These are phyloP conservation scores for Starmerella khaoyaiensis DNA, from an alignment of 805 yeast species.

Conservation along the genomic window DNA sequence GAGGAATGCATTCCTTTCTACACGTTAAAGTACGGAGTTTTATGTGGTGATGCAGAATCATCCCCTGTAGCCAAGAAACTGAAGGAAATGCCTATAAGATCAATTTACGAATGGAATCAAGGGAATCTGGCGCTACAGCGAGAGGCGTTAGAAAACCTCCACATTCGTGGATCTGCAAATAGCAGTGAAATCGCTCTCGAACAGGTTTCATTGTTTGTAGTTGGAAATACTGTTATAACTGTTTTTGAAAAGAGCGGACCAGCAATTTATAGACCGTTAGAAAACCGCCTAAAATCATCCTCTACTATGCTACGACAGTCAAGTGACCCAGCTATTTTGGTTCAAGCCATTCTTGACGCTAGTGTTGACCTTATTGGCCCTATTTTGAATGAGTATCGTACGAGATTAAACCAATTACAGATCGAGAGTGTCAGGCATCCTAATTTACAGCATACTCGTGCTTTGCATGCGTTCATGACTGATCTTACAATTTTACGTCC, in stretches of 20 bases:
- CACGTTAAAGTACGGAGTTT: slow-evolving; percentile 6
- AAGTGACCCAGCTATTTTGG: slow-evolving; percentile 39
- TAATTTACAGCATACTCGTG: slow-evolving; percentile 38
- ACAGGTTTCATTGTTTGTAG: slow-evolving; percentile 41
- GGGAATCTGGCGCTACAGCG: slow-evolving; percentile 14
- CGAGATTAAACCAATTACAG: slow-evolving; percentile 38
- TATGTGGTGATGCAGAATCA: slow-evolving; percentile 11
- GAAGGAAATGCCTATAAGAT: slow-evolving; percentile 10
- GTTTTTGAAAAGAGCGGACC: slow-evolving; percentile 47
- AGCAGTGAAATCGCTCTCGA: slow-evolving; percentile 39
- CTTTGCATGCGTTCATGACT: slow-evolving; percentile 41
- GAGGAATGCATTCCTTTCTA: slow-evolving; percentile 14
- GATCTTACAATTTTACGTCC: slow-evolving; percentile 39
- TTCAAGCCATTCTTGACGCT: slow-evolving; percentile 44
- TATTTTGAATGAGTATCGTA: slow-evolving; percentile 40
- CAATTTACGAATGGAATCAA: slow-evolving; percentile 21
- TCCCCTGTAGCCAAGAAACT: slow-evolving; percentile 11
- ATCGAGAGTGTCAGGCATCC: slow-evolving; percentile 40
- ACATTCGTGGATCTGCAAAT: slow-evolving; percentile 12
- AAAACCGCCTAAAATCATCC: slow-evolving; percentile 35
- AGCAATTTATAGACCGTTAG: slow-evolving; percentile 40
- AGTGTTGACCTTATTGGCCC: slow-evolving; percentile 43
- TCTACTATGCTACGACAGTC: slow-evolving; percentile 40
- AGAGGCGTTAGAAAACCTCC: slow-evolving; percentile 13
- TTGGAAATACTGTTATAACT: slow-evolving; percentile 37